Evolutionary conservation across 768 basidiomycete species (phyloP).

Genomic region (Lactarius sp.): DNA sequence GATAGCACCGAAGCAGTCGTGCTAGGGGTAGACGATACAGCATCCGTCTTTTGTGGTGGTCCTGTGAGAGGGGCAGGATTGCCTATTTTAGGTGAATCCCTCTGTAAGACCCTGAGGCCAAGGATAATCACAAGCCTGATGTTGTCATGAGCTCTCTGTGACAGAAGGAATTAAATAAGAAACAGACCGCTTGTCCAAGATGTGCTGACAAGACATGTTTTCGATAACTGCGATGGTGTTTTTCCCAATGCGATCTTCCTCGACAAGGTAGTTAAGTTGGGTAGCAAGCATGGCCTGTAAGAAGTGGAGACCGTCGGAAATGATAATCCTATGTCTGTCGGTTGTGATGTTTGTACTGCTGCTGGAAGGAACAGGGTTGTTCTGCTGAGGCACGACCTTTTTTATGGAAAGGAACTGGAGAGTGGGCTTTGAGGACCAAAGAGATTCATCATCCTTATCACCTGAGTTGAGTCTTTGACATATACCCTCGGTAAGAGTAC

Average conservation of each 20-base stretch:
- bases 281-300: constrained; percentile 95
- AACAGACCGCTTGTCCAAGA: constrained; percentile 78
- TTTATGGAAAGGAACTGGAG: constrained; percentile 85
- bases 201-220: constrained; percentile 74
- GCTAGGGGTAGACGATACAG: constrained; percentile 30
- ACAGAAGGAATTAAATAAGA: constrained; percentile 15
- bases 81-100: constrained; percentile 68
- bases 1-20: constrained; percentile 27
- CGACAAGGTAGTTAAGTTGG: constrained; percentile 73
- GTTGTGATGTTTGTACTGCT: neutral
- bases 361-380: constrained; percentile 27
- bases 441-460: constrained; percentile 19
- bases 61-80: constrained; percentile 39
- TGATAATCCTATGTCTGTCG: constrained; percentile 73
- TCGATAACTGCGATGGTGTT: constrained; percentile 66
- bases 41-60: constrained; percentile 24
- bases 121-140: constrained; percentile 79
- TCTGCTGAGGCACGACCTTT: constrained; percentile 46
- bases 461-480: constrained; percentile 21
- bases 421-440: constrained; percentile 39
- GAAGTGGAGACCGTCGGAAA: constrained; percentile 85
- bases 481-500: constrained; percentile 19
- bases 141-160: constrained; percentile 7
- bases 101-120: constrained; percentile 51
- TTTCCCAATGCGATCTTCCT: constrained; percentile 56